Base-by-base conservation (phyloP, 2,329 filamentous ascomycete species). In the Pyrenochaeta sp. region DNA sequence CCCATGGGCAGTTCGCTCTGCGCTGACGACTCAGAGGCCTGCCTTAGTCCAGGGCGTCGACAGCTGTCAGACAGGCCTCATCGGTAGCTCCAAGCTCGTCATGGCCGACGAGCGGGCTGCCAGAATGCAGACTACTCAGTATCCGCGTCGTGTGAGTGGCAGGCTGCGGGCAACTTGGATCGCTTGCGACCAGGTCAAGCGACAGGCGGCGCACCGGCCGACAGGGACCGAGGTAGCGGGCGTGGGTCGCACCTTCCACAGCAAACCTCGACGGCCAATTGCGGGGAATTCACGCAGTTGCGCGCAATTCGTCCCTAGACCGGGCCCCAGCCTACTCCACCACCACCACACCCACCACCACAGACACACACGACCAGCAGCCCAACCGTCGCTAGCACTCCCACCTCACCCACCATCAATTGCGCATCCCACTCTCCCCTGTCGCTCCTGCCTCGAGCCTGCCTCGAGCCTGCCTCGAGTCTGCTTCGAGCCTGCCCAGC, bases 221-320 rank as follows among this genome's bases (percentile, higher is more conserved):
- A 51, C 51, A 55, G 54, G 57, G 51, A 60, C 55, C 50, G 56
- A 59, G 51, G 60, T 43, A 53, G 48, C 18, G 4, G 43, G 58
- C 39, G 47, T 39, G 51, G 47, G 33, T 39, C 27, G 51, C 49
- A 42, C 45, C 52, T 54, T 52, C n/a, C n/a, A 43, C 51, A 62
- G 59, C 61, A 62, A 61, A 61, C 44, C 54, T 59, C 52, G 42
- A 49, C 64, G 55, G 56, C 60, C 64, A 67, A 66, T 68, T 70
- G 66, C 66, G 67, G 64, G 66, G 64, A 58, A 64, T 39, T n/a
- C n/a, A n/a, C 55, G 62, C 58, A 62, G 54, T 51, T 63, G 54
- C 57, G 66, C 61, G 63, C 63, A 64, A 45, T n/a, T n/a, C n/a
- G n/a, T n/a, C n/a, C n/a, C n/a, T n/a, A n/a, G n/a, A n/a, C n/a